A percentile compares a stretch with the other conserved stretches of the same genome.
These are phyloP conservation scores for Pseudoscleropodium purum DNA, from an alignment of 225 moss, liverwort and hornwort genomes.

Conservation along the genomic window DNA sequence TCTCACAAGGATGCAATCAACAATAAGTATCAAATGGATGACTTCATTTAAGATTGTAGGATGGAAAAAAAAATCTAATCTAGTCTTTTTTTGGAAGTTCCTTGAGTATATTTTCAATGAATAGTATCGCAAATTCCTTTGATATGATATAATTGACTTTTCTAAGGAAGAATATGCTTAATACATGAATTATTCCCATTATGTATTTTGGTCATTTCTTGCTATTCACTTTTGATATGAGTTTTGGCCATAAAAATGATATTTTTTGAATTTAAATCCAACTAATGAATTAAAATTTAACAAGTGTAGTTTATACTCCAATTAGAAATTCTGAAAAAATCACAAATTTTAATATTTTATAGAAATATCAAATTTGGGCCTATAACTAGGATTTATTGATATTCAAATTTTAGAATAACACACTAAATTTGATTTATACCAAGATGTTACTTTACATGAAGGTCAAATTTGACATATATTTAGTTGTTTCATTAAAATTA, in stretches of 20 bases:
- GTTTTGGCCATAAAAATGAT: neutral
- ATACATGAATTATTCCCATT: rapidly evolving
- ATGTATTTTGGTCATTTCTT: neutral
- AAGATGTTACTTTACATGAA: too few relatives aligned
- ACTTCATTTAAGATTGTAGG: too few relatives aligned
- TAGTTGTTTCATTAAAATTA: too few relatives aligned
- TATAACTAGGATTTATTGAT: neutral
- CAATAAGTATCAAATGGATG: too few relatives aligned
- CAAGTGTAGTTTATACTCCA: neutral
- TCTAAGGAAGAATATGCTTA: neutral
- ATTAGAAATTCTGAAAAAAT: rapidly evolving
- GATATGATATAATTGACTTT: neutral
- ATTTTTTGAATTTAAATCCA: neutral
- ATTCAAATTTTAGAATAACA: neutral
- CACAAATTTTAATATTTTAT: neutral
- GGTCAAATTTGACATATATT: rapidly evolving
- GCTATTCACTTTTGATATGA: neutral
- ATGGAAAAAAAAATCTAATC: too few relatives aligned
- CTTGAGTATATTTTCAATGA: neutral
- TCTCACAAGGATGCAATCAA: too few relatives aligned
- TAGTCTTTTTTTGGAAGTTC: too few relatives aligned
- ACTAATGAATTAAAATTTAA: neutral
- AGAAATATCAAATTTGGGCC: neutral
- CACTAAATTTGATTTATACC: rapidly evolving
- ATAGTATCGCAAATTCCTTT: neutral